Base-by-base conservation (phyloP, 2,329 filamentous ascomycete genomes). In the Neopestalotiopsis rosae region DNA sequence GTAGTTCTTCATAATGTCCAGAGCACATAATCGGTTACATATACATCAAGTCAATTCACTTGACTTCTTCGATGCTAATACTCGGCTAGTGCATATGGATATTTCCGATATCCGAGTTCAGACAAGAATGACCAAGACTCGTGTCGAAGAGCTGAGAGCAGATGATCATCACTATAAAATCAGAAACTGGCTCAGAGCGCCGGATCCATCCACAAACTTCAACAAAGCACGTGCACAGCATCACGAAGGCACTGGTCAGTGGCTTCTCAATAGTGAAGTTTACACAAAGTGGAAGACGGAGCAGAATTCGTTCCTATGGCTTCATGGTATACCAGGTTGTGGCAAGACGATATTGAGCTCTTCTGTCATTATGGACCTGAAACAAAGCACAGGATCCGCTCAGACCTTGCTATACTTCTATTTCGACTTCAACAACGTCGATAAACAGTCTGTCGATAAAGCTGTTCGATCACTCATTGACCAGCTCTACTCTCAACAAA, bases 381-480 rank as follows among this genome's bases (percentile, higher is more conserved):
- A 52, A n/a, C 14, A 20, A 24, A 24, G 24, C 24, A 24, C 24
- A 6, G 45, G n/a, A 5, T 1, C 17, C 4, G 7, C 17, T 5
- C 3, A 9, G 3, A 3, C 3, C 14, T 1, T 52, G 7, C 1
- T 52, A 7, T 52, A 52, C 45, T 52, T 52, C 5, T 52, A 52
- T 14, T 52, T 52, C 5, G 45, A 52, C 5, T 52, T 52, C n/a
- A 52, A 6, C 9, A 6, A 52, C 7, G 5, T 10, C 1, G 45
- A 17, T 1, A 52, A 52, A 3, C 45, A 52, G 3, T n/a, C 45
- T 7, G 17, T 20, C n/a, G 45, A 3, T 0, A 17, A 52, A 2
- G 0, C 0, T 5, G 1, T 52, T 1, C n/a, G 45, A 1, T 52
- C 45, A 5, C n/a, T 52, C 9, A 5, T 52, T 7, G 1, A 9